Base-by-base conservation (phyloP, 1,284 basidiomycete genomes). In the Lignosus rhinocerotis region DNA sequence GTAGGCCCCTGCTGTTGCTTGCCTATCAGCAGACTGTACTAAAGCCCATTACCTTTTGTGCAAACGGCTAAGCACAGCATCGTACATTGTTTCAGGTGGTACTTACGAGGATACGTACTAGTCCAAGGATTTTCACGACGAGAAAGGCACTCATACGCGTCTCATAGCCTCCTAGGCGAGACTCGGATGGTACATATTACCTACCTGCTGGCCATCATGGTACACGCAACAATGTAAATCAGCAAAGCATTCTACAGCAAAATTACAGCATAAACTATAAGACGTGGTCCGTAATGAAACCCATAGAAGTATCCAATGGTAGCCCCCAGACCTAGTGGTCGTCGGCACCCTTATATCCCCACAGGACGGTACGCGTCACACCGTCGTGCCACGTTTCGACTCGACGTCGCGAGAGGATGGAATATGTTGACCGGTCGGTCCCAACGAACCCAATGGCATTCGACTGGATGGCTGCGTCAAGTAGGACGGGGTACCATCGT, bases 401-500 rank as follows among this genome's bases (percentile, higher is more conserved):
- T 31, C 88, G 76, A 14, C 85, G 78, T 49, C 78, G 77, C 2
- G 87, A 86, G 17, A 91, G 67, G 38, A 83, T 72, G 4, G 84
- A 85, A 81, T 90, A 89, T 4, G 88, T 90, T 42, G 86, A 88
- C 47, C 76, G 69, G 58, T 84, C 79, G 6, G 87, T 90, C 6
- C 88, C 89, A 12, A 92, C 82, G 67, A 91, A 87, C 8, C 87
- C 87, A 7, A 75, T 66, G 9, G 84, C 87, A 34, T 76, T 73
- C 0, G 85, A 86, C 65, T 91, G 87, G 59, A 90, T 82, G 6
- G 82, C 82, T 6, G 87, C 86, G 67, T 91, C 89, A 58, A 91
- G 79, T 51, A 90, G 71, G 12, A 88, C 75, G 5, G 87, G 84
- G 68, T 66, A 84, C 88, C 88, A 90, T 63, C 72, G 72, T 5